A percentile compares a stretch with the other conserved stretches of the same genome.
Evolutionary conservation across 306 rosid species (phyloP).

Genomic region (Malus asiatica): DNA sequence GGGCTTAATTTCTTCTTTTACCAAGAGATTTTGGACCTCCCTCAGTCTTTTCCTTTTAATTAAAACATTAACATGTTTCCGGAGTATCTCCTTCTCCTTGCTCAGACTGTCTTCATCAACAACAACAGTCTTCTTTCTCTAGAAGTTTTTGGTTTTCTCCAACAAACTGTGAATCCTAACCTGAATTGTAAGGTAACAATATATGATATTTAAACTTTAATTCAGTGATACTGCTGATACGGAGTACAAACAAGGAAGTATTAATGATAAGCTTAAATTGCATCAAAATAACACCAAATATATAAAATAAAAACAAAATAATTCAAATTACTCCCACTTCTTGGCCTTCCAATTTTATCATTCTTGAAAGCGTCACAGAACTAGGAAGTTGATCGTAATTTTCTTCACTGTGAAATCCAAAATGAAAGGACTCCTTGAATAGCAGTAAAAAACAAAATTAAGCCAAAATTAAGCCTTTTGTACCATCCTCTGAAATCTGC

Average conservation of each 20-base stretch:
- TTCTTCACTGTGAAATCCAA: not conserved
- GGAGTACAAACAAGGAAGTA: not conserved
- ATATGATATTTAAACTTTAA: not conserved
- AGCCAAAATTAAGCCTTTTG: not conserved
- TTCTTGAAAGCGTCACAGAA: not conserved
- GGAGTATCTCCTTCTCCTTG: conserved; percentile 52
- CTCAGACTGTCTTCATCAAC: conserved; percentile 30
- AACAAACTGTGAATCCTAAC: conserved; percentile 56
- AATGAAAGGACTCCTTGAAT: not conserved
- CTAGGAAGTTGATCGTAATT: not conserved
- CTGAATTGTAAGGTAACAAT: conserved; percentile 24
- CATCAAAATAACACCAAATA: not conserved
- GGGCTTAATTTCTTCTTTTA: conserved; percentile 48
- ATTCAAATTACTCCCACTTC: no score
- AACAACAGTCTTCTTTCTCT: conserved; percentile 29
- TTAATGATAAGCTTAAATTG: not conserved
- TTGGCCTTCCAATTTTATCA: no score
- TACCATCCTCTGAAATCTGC: not conserved
- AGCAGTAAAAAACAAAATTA: not conserved
- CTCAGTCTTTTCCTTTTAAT: conserved; percentile 45
- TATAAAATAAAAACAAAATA: no score
- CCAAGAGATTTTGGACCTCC: conserved; percentile 50
- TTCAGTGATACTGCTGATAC: not conserved
- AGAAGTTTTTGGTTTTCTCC: conserved; percentile 48
- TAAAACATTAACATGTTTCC: conserved; percentile 55